Percentiles rank a stretch among this genome's conserved stretches.
phyloP scores from a whole-genome alignment of 1,139 yeast genomes.

The Arxiozyma heterogenica region DNA sequence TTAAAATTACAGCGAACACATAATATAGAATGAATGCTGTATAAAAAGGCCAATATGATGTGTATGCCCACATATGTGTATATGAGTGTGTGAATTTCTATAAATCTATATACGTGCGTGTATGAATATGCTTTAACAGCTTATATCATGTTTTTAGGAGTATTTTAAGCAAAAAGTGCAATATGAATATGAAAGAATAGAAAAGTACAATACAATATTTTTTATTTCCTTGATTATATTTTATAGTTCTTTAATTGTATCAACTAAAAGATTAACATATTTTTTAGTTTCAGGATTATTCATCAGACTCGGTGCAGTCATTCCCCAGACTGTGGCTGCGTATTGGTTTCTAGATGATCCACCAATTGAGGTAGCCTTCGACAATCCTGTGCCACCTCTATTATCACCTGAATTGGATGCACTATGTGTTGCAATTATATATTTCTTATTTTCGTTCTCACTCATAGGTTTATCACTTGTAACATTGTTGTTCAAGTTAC shows the following conservation, averaged over 20 bases:
- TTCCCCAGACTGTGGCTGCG: neutral
- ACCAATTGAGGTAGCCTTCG: neutral
- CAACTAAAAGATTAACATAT: neutral
- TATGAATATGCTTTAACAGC: no score
- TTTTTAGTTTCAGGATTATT: slow-evolving; percentile 3
- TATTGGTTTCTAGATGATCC: neutral
- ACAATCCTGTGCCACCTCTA: neutral
- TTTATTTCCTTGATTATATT: neutral
- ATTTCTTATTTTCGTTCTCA: slow-evolving; percentile 1
- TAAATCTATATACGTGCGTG: no score
- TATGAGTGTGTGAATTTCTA: neutral
- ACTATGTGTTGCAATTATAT: neutral
- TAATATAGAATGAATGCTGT: neutral
- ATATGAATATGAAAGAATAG: neutral
- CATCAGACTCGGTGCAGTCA: slow-evolving; percentile 1
- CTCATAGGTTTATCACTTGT: slow-evolving; percentile 3
- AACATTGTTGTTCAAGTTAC: slow-evolving; percentile 1
- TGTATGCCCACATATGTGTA: neutral
- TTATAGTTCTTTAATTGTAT: slow-evolving; percentile 1
- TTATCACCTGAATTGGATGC: neutral
- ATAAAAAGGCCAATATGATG: neutral
- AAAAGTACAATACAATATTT: neutral
- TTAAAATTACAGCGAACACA: neutral
- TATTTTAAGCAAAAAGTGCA: no score
- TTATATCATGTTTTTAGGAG: neutral